Evolutionary conservation across 169 alveolate species (phyloP).

Genomic region (Plasmodium gallinaceum): DNA sequence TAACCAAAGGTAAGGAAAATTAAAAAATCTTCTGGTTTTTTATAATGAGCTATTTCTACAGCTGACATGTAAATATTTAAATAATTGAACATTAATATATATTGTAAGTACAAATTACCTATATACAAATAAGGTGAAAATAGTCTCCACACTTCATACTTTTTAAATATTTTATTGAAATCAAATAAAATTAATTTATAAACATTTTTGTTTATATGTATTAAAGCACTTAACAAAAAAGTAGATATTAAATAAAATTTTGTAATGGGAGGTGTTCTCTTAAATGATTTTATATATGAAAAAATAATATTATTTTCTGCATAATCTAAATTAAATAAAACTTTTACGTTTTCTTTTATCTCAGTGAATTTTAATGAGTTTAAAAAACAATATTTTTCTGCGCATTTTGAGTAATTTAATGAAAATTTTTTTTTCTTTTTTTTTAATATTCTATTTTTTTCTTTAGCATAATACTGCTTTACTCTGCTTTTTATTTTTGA

Average conservation of each 20-base stretch:
- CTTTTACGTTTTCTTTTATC: conserved; percentile 62
- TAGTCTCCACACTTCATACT: conserved; percentile 84
- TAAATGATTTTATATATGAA: conserved; percentile 55
- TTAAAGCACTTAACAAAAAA: conserved; percentile 32
- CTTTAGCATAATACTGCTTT: conserved; percentile 27
- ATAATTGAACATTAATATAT: conserved; percentile 81
- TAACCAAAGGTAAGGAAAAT: conserved; percentile 81
- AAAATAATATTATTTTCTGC: conserved; percentile 48
- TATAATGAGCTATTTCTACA: conserved; percentile 82
- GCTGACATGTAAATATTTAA: conserved; percentile 83
- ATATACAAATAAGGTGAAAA: conserved; percentile 83
- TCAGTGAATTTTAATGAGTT: conserved; percentile 30
- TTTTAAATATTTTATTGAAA: conserved; percentile 57
- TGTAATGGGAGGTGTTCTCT: conserved; percentile 74
- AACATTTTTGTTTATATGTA: conserved; percentile 67
- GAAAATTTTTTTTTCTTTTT: conserved; percentile 55
- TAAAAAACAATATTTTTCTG: conserved; percentile 36
- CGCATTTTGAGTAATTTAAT: conserved; percentile 30
- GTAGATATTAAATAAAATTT: conserved; percentile 58
- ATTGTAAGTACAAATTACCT: conserved; percentile 84
- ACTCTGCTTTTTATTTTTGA: background rate
- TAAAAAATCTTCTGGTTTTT: conserved; percentile 83
- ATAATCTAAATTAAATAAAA: conserved; percentile 57
- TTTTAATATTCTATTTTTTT: conserved; percentile 39
- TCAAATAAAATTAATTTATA: conserved; percentile 78